Base-by-base conservation (phyloP, 441 rosid genomes). In the Adansonia rubrostipa region DNA sequence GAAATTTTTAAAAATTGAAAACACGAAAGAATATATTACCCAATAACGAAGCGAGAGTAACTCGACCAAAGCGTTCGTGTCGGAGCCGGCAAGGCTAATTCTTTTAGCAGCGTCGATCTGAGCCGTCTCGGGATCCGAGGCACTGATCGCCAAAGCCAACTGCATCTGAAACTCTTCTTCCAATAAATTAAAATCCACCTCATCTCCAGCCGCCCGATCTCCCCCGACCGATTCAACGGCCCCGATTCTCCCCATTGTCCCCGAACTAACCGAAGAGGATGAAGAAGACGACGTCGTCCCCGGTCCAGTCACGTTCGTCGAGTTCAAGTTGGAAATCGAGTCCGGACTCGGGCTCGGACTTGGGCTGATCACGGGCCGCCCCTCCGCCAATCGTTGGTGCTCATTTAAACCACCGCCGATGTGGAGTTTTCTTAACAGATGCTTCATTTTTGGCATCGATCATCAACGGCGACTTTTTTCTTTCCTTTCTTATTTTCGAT, bases 111-210 rank as follows among this genome's bases (percentile, higher is more conserved):
- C 97, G 56, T 93, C 96, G 85, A 95, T 89, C 97, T 95, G 96
- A 76, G 94, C 98, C 9, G 95, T 90, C 84, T 95, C 98, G 5
- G 95, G 88, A 84, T 93, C 97, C 78, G 99, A 93, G 8, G 91
- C 98, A 82, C 99, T 93, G 53, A 96, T 92, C 66, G 97, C 98
- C 84, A 96, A 77, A 78, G 98, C 98, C 84, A 96, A 78, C 82
- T 95, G 97, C 56, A 95, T 92, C 87, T 95, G 98, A 77, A 88
- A 93, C 89, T 93, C 98, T 81, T 96, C 99, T 77, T 93, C 98
- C 85, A 93, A 74, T 66, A 89, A 86, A 88, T 77, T 89, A 86
- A 91, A 96, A 83, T 91, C 95, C 42, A 82, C 76, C 9, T 74
- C 84, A 33, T 76, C 82, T 5, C 67, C 85, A n/a, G 77, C 67